A percentile compares a stretch with the other conserved stretches of the same genome.
These are phyloP conservation scores for Cercospora zeina DNA, from an alignment of 2,329 filamentous ascomycete species.

Conservation along the genomic window DNA sequence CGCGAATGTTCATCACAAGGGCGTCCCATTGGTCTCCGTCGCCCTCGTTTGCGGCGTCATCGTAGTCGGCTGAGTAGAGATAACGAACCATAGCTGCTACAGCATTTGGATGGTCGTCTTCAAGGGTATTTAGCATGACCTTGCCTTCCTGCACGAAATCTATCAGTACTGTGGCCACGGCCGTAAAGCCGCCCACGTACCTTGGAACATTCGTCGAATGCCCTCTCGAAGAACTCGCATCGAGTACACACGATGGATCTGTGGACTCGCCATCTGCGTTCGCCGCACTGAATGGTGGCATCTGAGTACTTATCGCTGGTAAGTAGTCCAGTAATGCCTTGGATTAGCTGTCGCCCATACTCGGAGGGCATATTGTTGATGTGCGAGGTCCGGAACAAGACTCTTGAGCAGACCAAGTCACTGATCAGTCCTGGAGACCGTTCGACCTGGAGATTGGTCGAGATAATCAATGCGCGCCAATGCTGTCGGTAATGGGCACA, in stretches of 20 bases:
- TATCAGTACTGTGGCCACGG: too few relatives aligned
- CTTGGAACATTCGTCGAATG: constrained; percentile 30
- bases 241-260: constrained; percentile 31
- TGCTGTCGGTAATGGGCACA: too few relatives aligned
- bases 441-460: too few relatives aligned
- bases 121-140: constrained; percentile 1
- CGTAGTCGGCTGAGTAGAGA: constrained; percentile 17
- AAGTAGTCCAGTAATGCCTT: not conserved
- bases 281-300: constrained; percentile 30
- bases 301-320: constrained; percentile 17
- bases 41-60: not conserved
- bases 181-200: too few relatives aligned
- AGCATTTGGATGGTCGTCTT: constrained; percentile 14
- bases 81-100: constrained; percentile 21
- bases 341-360: too few relatives aligned
- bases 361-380: too few relatives aligned
- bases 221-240: constrained; percentile 32
- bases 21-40: not conserved
- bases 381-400: too few relatives aligned
- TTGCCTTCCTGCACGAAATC: too few relatives aligned
- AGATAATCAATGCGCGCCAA: too few relatives aligned
- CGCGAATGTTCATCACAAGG: constrained; percentile 8
- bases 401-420: too few relatives aligned
- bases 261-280: constrained; percentile 29
- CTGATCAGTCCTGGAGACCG: too few relatives aligned